Base-by-base conservation (phyloP, 2,329 filamentous ascomycete genomes). In the Amauroascus verrucosus region DNA sequence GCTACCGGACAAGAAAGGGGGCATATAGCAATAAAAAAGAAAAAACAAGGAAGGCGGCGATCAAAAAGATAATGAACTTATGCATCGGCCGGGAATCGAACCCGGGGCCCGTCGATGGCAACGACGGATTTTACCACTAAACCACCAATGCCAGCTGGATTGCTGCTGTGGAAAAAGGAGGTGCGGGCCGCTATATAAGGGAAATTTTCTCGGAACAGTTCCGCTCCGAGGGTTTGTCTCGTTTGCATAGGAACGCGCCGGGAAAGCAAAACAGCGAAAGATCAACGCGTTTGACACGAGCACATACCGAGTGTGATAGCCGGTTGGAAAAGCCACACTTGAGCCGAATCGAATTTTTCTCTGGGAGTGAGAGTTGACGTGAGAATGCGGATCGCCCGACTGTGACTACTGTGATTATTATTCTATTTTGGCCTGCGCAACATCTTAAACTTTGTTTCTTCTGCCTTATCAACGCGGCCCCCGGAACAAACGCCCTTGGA, bases 51-150 rank as follows among this genome's bases (percentile, higher is more conserved):
- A n/a, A n/a, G n/a, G n/a, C n/a, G n/a, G n/a, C n/a, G n/a, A n/a
- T n/a, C n/a, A 46, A 46, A 46, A 30, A 30, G 26, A 30, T 5
- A 30, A 30, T 30, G 26, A 9, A 30, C 4, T 4, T 30, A 30
- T 70, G 67, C 67, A 69, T 64, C 60, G 68, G 65, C 69, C 69
- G 68, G 61, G 70, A 72, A 72, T 72, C 69, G 70, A 72, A 72
- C 70, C 62, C 69, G 70, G 70, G 70, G 71, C 72, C 70, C 71
- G 72, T 75, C 72, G 71, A 75, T 75, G 72, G 72, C 72, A 75
- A 75, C 72, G 72, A 75, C 72, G 71, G 70, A 75, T 75, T 74
- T 73, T 75, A 75, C 72, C 72, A 74, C 71, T 75, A 74, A 74
- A 74, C 72, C 72, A 75, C 70, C 71, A 56, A 54, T 57, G 57